These are phyloP conservation scores for Fusarium nelsonii DNA, from an alignment of 2,329 filamentous ascomycete genomes.

Conservation along the genomic window DNA sequence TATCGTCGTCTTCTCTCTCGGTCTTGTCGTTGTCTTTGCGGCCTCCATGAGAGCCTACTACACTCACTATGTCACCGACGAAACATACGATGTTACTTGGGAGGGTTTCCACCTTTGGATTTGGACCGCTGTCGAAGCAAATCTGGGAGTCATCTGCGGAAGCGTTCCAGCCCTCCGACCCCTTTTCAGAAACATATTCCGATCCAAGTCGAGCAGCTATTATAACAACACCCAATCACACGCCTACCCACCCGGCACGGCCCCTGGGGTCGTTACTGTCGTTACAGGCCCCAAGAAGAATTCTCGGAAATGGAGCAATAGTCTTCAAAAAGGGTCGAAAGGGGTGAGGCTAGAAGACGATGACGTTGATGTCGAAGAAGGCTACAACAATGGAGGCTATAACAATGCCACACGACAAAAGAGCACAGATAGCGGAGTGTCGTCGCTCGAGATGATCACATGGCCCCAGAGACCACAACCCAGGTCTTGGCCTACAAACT, in stretches of 20 bases:
- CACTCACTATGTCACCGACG: constrained; percentile 51
- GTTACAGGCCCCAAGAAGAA: constrained; percentile 30
- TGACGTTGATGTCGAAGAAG: constrained; percentile 40
- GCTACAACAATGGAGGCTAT: constrained; percentile 1
- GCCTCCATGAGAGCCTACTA: constrained; percentile 55
- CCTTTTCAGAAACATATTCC: constrained; percentile 44
- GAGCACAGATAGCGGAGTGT: constrained; percentile 33
- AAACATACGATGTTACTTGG: constrained; percentile 58
- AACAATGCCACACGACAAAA: constrained; percentile 32
- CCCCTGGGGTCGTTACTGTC: constrained; percentile 32
- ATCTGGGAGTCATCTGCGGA: constrained; percentile 58
- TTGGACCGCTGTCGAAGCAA: constrained; percentile 58
- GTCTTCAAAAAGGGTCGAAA: constrained; percentile 38
- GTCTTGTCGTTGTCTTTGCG: constrained; percentile 54
- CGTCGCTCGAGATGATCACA: constrained; percentile 44
- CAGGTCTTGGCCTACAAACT: constrained; percentile 33
- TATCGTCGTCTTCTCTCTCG: constrained; percentile 55
- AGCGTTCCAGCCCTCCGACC: constrained; percentile 54
- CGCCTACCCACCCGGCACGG: constrained; percentile 35
- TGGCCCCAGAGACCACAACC: constrained; percentile 40
- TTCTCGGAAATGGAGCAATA: constrained; percentile 39
- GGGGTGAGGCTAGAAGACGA: constrained; percentile 45
- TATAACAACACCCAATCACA: constrained; percentile 41
- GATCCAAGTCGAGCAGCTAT: constrained; percentile 45
- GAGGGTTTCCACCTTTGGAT: constrained; percentile 57